Evolutionary conservation across 495 filamentous ascomycete genomes (phyloP).

Genomic region (Aspergillus affinis): DNA sequence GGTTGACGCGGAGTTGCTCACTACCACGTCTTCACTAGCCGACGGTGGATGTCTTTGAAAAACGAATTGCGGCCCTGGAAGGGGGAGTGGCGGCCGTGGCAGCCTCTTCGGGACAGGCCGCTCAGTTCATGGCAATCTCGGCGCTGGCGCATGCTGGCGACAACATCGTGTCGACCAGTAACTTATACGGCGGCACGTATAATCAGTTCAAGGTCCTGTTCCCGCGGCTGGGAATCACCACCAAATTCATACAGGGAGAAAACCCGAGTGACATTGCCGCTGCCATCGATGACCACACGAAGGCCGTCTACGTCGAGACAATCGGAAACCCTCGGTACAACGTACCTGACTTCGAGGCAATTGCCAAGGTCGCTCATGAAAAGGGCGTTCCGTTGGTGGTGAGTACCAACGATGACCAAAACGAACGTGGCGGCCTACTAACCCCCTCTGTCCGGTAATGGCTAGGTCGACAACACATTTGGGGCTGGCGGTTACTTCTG

Average conservation of each 20-base stretch:
- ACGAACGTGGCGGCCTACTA: background rate
- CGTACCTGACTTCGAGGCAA: constrained; percentile 83
- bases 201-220: constrained; percentile 97
- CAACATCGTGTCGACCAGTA: constrained; percentile 92
- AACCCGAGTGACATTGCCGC: constrained; percentile 77
- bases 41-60: constrained; percentile 97
- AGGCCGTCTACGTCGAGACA: constrained; percentile 92
- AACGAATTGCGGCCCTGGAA: constrained; percentile 93
- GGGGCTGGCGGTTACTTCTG: constrained; percentile 92
- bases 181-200: constrained; percentile 96
- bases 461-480: constrained; percentile 91
- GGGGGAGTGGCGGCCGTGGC: constrained; percentile 91
- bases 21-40: constrained; percentile 51
- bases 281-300: constrained; percentile 92
- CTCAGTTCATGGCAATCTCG: constrained; percentile 91
- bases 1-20: background rate
- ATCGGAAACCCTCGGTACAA: constrained; percentile 98
- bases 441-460: background rate
- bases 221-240: constrained; percentile 80
- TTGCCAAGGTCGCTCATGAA: constrained; percentile 76
- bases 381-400: constrained; percentile 84
- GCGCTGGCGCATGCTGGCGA: constrained; percentile 82
- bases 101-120: constrained; percentile 85
- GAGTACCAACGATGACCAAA: constrained; percentile 31
- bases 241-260: constrained; percentile 89